phyloP scores from a whole-genome alignment of 768 basidiomycete genomes.

The Lactarius trivialis region DNA sequence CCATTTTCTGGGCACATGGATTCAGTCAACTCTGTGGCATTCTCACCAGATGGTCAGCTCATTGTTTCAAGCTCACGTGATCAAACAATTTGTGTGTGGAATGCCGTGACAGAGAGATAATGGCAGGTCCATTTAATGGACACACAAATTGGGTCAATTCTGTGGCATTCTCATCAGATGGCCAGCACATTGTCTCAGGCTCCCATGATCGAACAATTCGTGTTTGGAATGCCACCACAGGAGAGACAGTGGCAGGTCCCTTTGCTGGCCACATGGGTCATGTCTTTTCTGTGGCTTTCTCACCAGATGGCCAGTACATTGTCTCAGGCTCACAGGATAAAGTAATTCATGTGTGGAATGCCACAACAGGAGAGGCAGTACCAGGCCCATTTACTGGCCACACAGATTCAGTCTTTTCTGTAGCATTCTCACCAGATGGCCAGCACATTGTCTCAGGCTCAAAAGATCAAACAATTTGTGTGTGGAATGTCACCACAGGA shows the following conservation, averaged over 20 bases:
- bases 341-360: too few relatives aligned
- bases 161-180: neutral
- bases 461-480: too few relatives aligned
- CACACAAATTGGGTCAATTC: neutral
- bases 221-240: too few relatives aligned
- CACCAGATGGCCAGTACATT: neutral
- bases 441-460: slow-evolving; percentile 29
- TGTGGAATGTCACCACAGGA: too few relatives aligned
- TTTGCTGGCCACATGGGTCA: too few relatives aligned
- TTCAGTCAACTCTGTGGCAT: neutral
- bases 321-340: neutral
- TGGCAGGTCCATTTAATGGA: neutral
- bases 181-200: too few relatives aligned
- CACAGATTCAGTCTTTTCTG: neutral
- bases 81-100: neutral
- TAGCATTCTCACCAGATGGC: neutral
- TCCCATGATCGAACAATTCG: too few relatives aligned
- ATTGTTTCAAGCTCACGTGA: neutral
- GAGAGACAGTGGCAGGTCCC: too few relatives aligned
- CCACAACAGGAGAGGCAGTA: too few relatives aligned
- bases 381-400: neutral
- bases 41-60: neutral
- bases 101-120: neutral
- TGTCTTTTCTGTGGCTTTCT: too few relatives aligned
- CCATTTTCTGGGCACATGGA: neutral